Conservation (phyloP, 176 grass and related monocot species). For the Melocanna baccifera region DNA sequence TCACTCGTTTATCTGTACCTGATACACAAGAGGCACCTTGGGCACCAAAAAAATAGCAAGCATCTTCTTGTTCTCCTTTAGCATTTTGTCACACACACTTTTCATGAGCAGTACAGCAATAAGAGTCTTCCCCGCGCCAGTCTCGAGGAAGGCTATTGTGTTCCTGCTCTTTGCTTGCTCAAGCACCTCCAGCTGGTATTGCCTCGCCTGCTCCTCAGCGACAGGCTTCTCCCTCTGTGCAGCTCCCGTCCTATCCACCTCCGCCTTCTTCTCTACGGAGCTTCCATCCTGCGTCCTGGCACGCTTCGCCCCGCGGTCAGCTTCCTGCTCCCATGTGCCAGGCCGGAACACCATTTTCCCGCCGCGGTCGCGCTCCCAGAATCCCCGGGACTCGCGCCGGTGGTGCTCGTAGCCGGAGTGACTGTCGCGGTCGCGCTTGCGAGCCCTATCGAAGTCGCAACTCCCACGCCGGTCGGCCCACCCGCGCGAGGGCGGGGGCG, state of each 20-base stretch:
- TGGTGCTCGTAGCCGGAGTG: slow-evolving; percentile 33
- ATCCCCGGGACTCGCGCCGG: slow-evolving; percentile 61
- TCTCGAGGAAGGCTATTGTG: slow-evolving; percentile 92
- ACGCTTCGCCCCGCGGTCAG: slow-evolving; percentile 62
- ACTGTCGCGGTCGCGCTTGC: slow-evolving; percentile 71
- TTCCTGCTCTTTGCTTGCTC: slow-evolving; percentile 94
- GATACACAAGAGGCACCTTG: slow-evolving; percentile 98
- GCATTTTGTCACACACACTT: slow-evolving; percentile 59
- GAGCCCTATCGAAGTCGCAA: slow-evolving; percentile 50
- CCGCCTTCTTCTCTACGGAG: slow-evolving; percentile 40
- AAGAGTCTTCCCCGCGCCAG: slow-evolving; percentile 84
- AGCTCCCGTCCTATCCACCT: neutral
- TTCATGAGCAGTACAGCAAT: slow-evolving; percentile 92
- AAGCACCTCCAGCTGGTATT: slow-evolving; percentile 93
- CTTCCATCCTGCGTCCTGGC: slow-evolving; percentile 33
- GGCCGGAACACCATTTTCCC: slow-evolving; percentile 86
- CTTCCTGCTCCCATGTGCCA: slow-evolving; percentile 74
- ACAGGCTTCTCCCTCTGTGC: slow-evolving; percentile 55
- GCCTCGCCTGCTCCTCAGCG: slow-evolving; percentile 74
- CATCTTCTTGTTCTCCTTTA: slow-evolving; percentile 84
- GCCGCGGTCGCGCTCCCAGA: slow-evolving; percentile 81
- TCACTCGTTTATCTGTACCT: slow-evolving; percentile 45
- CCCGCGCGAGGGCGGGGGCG: neutral
- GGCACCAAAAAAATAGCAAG: slow-evolving; percentile 89
- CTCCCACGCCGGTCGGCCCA: slow-evolving; percentile 53